A percentile compares a stretch with the other conserved stretches of the same genome.
These are phyloP conservation scores for Rhodomyrtus tomentosa DNA, from an alignment of 345 rosid species.

Conservation along the genomic window DNA sequence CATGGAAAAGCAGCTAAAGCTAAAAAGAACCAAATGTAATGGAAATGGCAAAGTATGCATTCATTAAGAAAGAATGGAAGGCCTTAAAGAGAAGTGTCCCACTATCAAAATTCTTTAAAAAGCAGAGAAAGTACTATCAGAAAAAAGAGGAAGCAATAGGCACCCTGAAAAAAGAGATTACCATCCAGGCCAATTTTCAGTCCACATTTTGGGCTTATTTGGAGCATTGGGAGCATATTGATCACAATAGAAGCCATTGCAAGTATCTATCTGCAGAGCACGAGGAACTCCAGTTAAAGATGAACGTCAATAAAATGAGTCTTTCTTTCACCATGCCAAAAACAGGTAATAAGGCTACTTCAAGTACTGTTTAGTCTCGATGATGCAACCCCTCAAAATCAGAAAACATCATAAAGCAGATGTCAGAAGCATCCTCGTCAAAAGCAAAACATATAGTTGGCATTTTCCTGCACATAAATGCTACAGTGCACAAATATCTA, in stretches of 20 bases:
- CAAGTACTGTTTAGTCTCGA: neutral
- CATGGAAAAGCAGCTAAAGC: neutral
- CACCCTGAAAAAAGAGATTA: constrained; percentile 16
- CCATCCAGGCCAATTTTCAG: constrained; percentile 99
- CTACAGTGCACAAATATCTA: neutral
- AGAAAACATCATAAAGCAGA: neutral
- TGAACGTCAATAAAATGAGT: neutral
- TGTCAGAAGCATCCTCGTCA: neutral
- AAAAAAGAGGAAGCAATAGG: neutral
- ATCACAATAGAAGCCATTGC: constrained; percentile 85
- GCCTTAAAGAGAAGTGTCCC: neutral
- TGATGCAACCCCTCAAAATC: neutral
- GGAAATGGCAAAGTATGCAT: neutral
- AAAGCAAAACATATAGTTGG: neutral
- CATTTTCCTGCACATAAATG: neutral
- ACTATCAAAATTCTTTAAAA: neutral
- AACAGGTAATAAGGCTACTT: neutral
- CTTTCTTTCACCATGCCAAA: neutral
- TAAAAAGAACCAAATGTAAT: neutral
- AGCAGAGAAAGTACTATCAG: neutral
- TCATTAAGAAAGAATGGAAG: neutral
- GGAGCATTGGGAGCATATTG: constrained; percentile 64
- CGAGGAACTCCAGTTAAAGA: neutral
- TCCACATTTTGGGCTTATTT: constrained; percentile 93
- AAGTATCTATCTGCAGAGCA: constrained; percentile 10